These are phyloP conservation scores for Aspergillus sp. DNA, from an alignment of 2,329 filamentous ascomycete species.

Conservation along the genomic window DNA sequence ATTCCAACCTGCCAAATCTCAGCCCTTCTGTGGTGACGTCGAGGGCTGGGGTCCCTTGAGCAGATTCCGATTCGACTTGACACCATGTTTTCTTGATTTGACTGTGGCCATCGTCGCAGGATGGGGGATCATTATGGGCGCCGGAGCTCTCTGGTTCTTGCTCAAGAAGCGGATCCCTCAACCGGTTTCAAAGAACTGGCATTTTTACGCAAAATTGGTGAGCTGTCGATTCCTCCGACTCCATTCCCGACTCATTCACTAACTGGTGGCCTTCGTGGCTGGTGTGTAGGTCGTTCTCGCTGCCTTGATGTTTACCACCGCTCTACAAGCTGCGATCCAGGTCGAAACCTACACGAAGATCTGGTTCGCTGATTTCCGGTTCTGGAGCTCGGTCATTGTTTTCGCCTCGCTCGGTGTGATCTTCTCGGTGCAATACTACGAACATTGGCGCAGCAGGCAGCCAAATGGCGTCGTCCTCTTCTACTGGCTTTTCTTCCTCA, in stretches of 20 bases:
- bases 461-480: constrained; percentile 86
- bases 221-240: constrained; percentile 21
- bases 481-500: constrained; percentile 85
- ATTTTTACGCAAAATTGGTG: constrained; percentile 92
- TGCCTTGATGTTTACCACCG: constrained; percentile 65
- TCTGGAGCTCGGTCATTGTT: constrained; percentile 74
- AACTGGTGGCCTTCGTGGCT: constrained; percentile 1
- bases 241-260: neutral
- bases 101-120: constrained; percentile 75
- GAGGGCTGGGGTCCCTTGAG: constrained; percentile 97
- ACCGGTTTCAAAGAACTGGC: constrained; percentile 76
- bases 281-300: constrained; percentile 57
- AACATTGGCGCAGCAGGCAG: constrained; percentile 78
- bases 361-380: constrained; percentile 79
- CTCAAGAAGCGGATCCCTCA: constrained; percentile 65
- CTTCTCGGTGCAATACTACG: constrained; percentile 78
- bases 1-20: constrained; percentile 35
- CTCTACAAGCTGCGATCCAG: constrained; percentile 72
- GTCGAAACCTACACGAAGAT: constrained; percentile 65
- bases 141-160: constrained; percentile 76
- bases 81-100: constrained; percentile 93
- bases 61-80: constrained; percentile 84
- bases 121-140: constrained; percentile 76
- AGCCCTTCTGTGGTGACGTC: constrained; percentile 79
- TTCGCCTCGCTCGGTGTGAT: constrained; percentile 71